Conservation (phyloP, 176 grass and related monocot genomes). For the Typha latifolia region DNA sequence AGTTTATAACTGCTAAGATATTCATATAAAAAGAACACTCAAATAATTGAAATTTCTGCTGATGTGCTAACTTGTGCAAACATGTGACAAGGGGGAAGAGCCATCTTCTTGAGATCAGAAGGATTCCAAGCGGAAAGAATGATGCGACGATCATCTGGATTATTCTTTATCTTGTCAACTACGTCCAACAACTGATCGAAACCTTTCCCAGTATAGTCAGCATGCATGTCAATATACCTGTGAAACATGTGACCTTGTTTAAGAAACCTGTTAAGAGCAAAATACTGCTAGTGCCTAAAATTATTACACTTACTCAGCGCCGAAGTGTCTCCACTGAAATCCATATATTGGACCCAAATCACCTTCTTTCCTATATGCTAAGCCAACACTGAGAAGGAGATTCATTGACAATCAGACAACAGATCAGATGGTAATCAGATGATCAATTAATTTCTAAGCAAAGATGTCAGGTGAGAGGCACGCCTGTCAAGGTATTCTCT, state of each 20-base stretch:
- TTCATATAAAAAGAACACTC: background rate
- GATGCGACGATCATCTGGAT: constrained; percentile 66
- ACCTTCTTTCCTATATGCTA: constrained; percentile 62
- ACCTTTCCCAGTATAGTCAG: constrained; percentile 71
- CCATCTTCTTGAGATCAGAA: constrained; percentile 74
- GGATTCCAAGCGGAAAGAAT: constrained; percentile 74
- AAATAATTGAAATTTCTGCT: constrained; percentile 1
- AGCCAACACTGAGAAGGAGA: constrained; percentile 45
- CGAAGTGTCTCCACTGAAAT: constrained; percentile 91
- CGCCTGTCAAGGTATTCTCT: constrained; percentile 87
- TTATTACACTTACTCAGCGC: constrained; percentile 51
- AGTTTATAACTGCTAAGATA: background rate
- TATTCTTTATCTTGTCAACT: constrained; percentile 82
- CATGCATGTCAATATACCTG: constrained; percentile 74
- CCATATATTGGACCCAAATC: constrained; percentile 82
- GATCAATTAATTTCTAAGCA: background rate
- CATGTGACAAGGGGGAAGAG: constrained; percentile 83
- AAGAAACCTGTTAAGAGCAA: background rate
- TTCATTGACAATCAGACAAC: background rate
- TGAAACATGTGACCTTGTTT: constrained; percentile 5
- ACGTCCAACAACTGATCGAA: constrained; percentile 77
- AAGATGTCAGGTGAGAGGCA: constrained; percentile 12
- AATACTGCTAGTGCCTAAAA: background rate
- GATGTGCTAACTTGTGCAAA: constrained; percentile 57
- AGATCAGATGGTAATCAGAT: background rate